Evolutionary conservation across 805 yeast species (phyloP).

Genomic region (Metschnikowia sp.): DNA sequence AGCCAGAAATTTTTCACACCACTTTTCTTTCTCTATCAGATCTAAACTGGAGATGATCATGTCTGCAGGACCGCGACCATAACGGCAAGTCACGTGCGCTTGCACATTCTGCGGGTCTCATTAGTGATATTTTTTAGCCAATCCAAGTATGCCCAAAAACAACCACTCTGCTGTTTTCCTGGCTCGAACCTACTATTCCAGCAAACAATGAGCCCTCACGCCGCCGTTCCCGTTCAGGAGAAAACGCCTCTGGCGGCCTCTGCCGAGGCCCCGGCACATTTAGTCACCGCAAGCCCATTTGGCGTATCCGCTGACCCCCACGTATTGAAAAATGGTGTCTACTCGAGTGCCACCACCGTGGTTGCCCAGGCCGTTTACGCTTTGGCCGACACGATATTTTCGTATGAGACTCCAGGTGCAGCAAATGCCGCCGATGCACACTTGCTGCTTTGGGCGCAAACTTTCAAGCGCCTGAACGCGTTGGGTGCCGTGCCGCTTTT

Average conservation of each 20-base stretch:
- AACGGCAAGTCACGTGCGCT: slow-evolving; percentile 12
- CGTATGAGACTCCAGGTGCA: slow-evolving; percentile 59
- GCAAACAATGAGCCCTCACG: slow-evolving; percentile 12
- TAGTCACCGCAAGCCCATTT: slow-evolving; percentile 43
- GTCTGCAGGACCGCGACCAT: neutral
- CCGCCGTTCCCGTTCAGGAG: neutral
- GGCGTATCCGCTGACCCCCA: slow-evolving; percentile 60
- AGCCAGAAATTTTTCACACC: too few species aligned
- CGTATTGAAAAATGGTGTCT: slow-evolving; percentile 44
- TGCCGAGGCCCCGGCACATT: slow-evolving; percentile 11
- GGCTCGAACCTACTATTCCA: neutral
- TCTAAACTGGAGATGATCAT: too few species aligned
- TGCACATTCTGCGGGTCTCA: slow-evolving; percentile 7
- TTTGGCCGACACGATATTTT: slow-evolving; percentile 53
- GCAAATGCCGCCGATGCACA: slow-evolving; percentile 58
- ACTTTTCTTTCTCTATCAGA: too few species aligned
- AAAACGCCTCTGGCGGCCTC: slow-evolving; percentile 4
- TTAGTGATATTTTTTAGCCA: neutral
- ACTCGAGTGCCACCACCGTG: slow-evolving; percentile 54
- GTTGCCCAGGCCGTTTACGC: slow-evolving; percentile 54
- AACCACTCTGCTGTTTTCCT: neutral
- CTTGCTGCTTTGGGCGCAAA: slow-evolving; percentile 56
- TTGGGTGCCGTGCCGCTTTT: slow-evolving; percentile 58
- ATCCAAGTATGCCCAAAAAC: neutral
- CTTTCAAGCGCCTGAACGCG: slow-evolving; percentile 48